Evolutionary conservation across 352 stramenopile species (phyloP).

Genomic region (Phytophthora melonis): DNA sequence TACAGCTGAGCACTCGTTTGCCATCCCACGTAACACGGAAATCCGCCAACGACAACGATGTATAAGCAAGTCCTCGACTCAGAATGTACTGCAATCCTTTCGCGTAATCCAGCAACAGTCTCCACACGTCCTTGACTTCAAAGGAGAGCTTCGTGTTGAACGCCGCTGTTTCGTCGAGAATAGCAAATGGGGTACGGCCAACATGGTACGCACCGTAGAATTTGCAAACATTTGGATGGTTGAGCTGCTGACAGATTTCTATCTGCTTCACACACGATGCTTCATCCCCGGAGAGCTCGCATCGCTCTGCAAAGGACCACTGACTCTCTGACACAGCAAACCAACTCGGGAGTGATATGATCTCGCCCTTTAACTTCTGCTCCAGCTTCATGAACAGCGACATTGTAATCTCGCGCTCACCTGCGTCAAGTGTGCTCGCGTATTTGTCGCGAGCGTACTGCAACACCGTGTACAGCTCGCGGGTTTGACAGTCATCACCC

Average conservation of each 20-base stretch:
- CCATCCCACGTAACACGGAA: not conserved
- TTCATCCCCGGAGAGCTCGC: not conserved
- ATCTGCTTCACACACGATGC: not conserved
- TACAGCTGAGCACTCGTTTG: not conserved
- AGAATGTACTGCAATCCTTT: conserved; percentile 3
- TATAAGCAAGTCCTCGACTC: not conserved
- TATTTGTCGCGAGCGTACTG: not conserved
- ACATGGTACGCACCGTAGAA: conserved; percentile 2
- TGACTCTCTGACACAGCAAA: not conserved
- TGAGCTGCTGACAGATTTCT: not conserved
- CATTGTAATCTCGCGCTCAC: not conserved
- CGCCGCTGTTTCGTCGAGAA: not conserved
- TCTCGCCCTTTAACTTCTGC: not conserved
- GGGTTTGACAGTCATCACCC: not conserved
- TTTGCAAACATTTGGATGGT: not conserved
- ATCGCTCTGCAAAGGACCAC: conserved; percentile 1
- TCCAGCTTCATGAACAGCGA: not conserved
- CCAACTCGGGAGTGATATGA: not conserved
- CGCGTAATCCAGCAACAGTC: not conserved
- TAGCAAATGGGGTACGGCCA: not conserved
- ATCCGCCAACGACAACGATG: not conserved
- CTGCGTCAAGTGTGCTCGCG: not conserved
- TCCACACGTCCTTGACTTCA: not conserved
- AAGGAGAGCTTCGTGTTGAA: not conserved
- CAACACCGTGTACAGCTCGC: not conserved